A percentile compares a stretch with the other conserved stretches of the same genome.
phyloP scores from a whole-genome alignment of 2,329 filamentous ascomycete species.

The Alternaria rosae region DNA sequence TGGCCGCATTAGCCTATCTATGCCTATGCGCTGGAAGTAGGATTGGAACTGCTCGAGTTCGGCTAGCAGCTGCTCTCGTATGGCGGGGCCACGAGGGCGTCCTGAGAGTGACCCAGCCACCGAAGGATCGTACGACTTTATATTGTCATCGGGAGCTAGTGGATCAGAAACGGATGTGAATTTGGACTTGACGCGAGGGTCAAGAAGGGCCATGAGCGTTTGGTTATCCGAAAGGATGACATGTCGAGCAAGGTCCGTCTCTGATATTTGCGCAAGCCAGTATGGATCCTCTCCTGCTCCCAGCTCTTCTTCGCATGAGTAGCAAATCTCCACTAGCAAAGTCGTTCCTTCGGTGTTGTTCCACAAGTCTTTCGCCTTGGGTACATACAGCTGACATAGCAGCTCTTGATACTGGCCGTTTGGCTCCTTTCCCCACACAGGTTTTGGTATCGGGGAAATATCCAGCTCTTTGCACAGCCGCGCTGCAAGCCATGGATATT shows the following conservation, averaged over 20 bases:
- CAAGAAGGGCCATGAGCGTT: slow-evolving; percentile 72
- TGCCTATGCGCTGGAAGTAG: slow-evolving; percentile 40
- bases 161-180: slow-evolving; percentile 77
- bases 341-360: slow-evolving; percentile 75
- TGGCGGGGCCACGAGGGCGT: slow-evolving; percentile 5
- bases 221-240: slow-evolving; percentile 80
- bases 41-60: slow-evolving; percentile 34
- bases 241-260: slow-evolving; percentile 71
- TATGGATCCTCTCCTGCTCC: slow-evolving; percentile 38
- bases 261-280: slow-evolving; percentile 41
- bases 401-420: slow-evolving; percentile 71
- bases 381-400: slow-evolving; percentile 77
- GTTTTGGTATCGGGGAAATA: slow-evolving; percentile 75
- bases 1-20: slow-evolving; percentile 25
- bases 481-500: slow-evolving; percentile 84
- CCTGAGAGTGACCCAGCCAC: background rate
- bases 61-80: slow-evolving; percentile 29
- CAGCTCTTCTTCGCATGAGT: slow-evolving; percentile 51
- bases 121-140: slow-evolving; percentile 32
- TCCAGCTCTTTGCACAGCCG: slow-evolving; percentile 81
- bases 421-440: slow-evolving; percentile 81
- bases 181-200: slow-evolving; percentile 65
- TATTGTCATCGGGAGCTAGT: slow-evolving; percentile 69
- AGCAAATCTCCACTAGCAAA: slow-evolving; percentile 74
- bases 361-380: slow-evolving; percentile 83